Percentiles rank a stretch among this genome's conserved stretches.
phyloP scores from a whole-genome alignment of 176 grass and related monocot species.

The Lolium rigidum region DNA sequence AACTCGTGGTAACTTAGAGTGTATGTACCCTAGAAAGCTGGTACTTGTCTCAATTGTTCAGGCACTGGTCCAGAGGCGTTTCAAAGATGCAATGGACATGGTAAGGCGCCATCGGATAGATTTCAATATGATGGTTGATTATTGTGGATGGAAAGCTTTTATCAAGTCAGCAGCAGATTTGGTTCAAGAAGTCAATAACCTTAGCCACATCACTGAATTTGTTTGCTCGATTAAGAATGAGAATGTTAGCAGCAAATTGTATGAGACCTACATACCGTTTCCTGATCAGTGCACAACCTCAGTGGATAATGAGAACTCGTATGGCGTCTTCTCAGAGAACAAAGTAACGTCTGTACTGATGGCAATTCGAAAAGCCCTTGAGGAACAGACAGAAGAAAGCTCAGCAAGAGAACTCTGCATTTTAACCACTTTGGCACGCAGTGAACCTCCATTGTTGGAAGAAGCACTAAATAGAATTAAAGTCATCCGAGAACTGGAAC shows the following conservation, averaged over 20 bases:
- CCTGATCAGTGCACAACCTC: conserved; percentile 48
- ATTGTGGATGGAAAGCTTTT: conserved; percentile 84
- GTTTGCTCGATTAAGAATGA: conserved; percentile 87
- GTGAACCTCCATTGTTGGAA: conserved; percentile 89
- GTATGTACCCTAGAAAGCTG: conserved; percentile 90
- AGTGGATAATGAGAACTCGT: conserved; percentile 29
- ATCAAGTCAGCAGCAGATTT: conserved; percentile 73
- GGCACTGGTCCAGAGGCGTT: conserved; percentile 80
- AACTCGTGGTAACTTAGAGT: conserved; percentile 88
- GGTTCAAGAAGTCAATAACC: conserved; percentile 87
- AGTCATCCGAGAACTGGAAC: conserved; percentile 79
- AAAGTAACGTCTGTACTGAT: conserved; percentile 78
- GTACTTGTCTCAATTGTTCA: conserved; percentile 90
- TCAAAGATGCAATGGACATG: conserved; percentile 83
- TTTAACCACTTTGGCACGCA: conserved; percentile 90
- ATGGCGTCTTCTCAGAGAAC: conserved; percentile 41
- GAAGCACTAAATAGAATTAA: conserved; percentile 98
- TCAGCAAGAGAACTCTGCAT: conserved; percentile 93
- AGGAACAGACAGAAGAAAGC: conserved; percentile 75
- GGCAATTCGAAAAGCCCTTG: conserved; percentile 76
- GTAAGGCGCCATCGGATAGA: conserved; percentile 96
- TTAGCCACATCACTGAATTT: conserved; percentile 92
- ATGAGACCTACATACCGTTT: conserved; percentile 72
- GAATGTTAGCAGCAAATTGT: conserved; percentile 81
- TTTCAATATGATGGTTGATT: conserved; percentile 89